phyloP scores from a whole-genome alignment of 2,329 filamentous ascomycete genomes.

The Westerdykella sp. region DNA sequence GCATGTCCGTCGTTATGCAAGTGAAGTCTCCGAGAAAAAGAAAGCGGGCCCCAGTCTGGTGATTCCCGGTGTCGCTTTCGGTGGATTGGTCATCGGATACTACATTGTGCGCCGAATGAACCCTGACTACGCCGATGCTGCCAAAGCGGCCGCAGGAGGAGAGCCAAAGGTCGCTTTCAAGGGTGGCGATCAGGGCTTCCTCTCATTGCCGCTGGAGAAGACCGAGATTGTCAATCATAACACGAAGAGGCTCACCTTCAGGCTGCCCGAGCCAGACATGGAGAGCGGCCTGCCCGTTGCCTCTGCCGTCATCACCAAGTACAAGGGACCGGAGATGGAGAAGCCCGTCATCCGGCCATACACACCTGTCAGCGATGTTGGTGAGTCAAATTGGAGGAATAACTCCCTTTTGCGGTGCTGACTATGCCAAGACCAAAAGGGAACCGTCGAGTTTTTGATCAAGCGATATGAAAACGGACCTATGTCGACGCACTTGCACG shows the following conservation, averaged over 20 bases:
- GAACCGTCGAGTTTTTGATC: slow-evolving; percentile 80
- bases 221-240: slow-evolving; percentile 84
- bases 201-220: slow-evolving; percentile 72
- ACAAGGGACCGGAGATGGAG: slow-evolving; percentile 71
- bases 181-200: slow-evolving; percentile 84
- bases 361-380: slow-evolving; percentile 83
- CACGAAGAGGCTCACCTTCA: slow-evolving; percentile 87
- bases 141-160: slow-evolving; percentile 31
- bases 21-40: slow-evolving; percentile 53
- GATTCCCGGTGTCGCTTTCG: slow-evolving; percentile 55
- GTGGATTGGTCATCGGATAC: slow-evolving; percentile 51
- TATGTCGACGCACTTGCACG: slow-evolving; percentile 87
- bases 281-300: slow-evolving; percentile 77
- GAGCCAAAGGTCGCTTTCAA: slow-evolving; percentile 55
- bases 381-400: slow-evolving; percentile 39
- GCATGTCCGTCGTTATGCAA: slow-evolving; percentile 69
- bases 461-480: slow-evolving; percentile 87
- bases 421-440: slow-evolving; percentile 55
- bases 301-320: slow-evolving; percentile 85
- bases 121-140: slow-evolving; percentile 33
- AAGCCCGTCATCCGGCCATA: slow-evolving; percentile 90
- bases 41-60: slow-evolving; percentile 44
- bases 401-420: background rate
- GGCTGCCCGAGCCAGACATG: slow-evolving; percentile 74
- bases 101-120: slow-evolving; percentile 39